Percentiles rank a stretch among this genome's conserved stretches.
Conservation (phyloP, 192 early-diverging fungal species). For the Podila epigama region DNA sequence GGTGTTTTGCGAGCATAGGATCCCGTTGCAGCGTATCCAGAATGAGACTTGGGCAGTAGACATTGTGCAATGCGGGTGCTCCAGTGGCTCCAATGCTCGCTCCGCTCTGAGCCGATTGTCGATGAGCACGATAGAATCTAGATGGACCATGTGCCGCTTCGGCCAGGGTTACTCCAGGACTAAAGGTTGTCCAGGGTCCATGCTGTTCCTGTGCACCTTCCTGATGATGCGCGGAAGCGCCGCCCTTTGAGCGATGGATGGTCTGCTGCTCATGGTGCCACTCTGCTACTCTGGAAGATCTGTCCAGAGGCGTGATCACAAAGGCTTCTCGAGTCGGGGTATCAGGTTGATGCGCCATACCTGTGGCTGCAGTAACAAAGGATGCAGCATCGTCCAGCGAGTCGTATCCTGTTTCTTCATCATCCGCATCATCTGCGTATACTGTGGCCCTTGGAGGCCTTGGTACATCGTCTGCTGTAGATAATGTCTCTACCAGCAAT, state of each 20-base stretch:
- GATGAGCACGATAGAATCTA: constrained; percentile 1
- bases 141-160: constrained; percentile 3
- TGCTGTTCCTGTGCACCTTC: constrained; percentile 13
- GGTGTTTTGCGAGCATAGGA: constrained; percentile 21
- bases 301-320: constrained; percentile 25
- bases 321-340: constrained; percentile 37
- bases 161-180: constrained; percentile 11
- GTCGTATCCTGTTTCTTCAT: constrained; percentile 47
- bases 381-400: constrained; percentile 45
- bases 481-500: not conserved
- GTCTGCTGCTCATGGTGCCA: constrained; percentile 49
- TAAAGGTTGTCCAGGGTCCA: constrained; percentile 29
- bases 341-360: constrained; percentile 19
- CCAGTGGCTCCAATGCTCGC: constrained; percentile 11
- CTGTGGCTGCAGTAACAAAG: constrained; percentile 44
- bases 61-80: constrained; percentile 2
- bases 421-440: constrained; percentile 40
- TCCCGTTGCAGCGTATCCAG: constrained; percentile 34
- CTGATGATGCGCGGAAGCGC: not conserved
- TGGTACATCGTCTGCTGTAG: not conserved
- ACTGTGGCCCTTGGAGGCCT: not conserved
- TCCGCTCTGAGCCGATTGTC: constrained; percentile 36
- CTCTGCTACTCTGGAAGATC: constrained; percentile 35
- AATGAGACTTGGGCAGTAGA: constrained; percentile 15
- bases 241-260: constrained; percentile 32